These are phyloP conservation scores for Rhodotorula diobovata DNA, from an alignment of 768 basidiomycete species.

Conservation along the genomic window DNA sequence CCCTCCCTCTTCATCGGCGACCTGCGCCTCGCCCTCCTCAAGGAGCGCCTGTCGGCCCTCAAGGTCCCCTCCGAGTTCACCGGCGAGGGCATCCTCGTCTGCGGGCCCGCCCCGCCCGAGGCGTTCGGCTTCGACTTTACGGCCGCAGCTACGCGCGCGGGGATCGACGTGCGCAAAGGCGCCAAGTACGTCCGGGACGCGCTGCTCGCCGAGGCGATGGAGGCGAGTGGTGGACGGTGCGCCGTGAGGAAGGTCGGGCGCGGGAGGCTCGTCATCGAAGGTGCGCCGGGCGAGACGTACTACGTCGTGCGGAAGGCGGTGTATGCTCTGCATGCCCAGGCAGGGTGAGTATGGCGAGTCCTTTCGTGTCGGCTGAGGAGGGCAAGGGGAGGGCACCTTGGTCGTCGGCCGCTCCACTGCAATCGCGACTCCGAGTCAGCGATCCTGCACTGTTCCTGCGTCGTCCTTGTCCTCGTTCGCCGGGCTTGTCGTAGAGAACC, in stretches of 20 bases:
- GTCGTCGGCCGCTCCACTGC: no score
- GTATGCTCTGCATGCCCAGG: constrained; percentile 82
- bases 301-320: constrained; percentile 83
- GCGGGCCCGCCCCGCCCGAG: constrained; percentile 50
- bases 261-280: constrained; percentile 84
- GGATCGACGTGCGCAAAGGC: constrained; percentile 51
- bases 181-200: constrained; percentile 36
- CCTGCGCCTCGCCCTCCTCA: constrained; percentile 82
- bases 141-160: constrained; percentile 53
- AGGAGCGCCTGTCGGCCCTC: constrained; percentile 66
- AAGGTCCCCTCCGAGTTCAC: constrained; percentile 87
- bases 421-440: no score
- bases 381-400: no score
- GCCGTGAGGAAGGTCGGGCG: constrained; percentile 81
- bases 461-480: no score
- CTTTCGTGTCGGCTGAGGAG: no score
- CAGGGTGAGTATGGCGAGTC: constrained; percentile 7
- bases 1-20: constrained; percentile 96
- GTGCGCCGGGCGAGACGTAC: constrained; percentile 79
- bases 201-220: constrained; percentile 38
- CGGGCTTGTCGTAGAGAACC: no score
- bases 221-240: constrained; percentile 52
- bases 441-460: no score
- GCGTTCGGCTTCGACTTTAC: constrained; percentile 54
- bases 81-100: constrained; percentile 94